Base-by-base conservation (phyloP, 1,284 basidiomycete genomes). In the Anthracocystis panici-leucophaei region DNA sequence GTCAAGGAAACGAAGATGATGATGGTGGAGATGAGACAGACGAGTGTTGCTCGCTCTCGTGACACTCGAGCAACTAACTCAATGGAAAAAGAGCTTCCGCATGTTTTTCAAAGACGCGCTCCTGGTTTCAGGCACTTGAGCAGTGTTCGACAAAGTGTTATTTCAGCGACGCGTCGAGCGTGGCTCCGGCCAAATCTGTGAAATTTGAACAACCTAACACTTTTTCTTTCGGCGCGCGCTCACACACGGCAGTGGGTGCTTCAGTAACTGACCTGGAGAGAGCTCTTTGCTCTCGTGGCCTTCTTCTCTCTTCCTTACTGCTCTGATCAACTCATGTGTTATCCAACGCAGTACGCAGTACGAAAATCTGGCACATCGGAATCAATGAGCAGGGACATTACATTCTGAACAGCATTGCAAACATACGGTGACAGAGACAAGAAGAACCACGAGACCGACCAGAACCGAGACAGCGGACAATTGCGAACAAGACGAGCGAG, bases 111-210 rank as follows among this genome's bases (percentile, higher is more conserved):
- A 45, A 57, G 57, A 58, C 57, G 67, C 57, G 61, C 53, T 50
- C 11, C 11, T 14, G 10, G n/a, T 44, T 11, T 11, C 5, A 25
- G 57, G 61, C 67, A 70, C 53, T 44, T 33, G 44, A 53, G 35
- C 61, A 64, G 58, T 62, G 54, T 58, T 46, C 53, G 38, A 27
- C 27, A 45, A 44, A 49, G 42, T 57, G 44, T 54, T 46, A 33
- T 4, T 52, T 27, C 35, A 61, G 27, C 27, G 62, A 71, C 68
- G 68, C 68, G 68, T 65, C 68, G 68, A 33, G 66, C 44, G 51
- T 53, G 21, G 38, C 10, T 45, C 44, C 27, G 11, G 38, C 9
- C 18, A 25, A 25, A n/a, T n/a, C n/a, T n/a, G n/a, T n/a, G n/a
- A 33, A 49, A 20, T 31, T 49, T 10, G 18, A 27, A 31, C 48